Evolutionary conservation across 2,329 filamentous ascomycete genomes (phyloP).

Genomic region (Metarhizium anisopliae): DNA sequence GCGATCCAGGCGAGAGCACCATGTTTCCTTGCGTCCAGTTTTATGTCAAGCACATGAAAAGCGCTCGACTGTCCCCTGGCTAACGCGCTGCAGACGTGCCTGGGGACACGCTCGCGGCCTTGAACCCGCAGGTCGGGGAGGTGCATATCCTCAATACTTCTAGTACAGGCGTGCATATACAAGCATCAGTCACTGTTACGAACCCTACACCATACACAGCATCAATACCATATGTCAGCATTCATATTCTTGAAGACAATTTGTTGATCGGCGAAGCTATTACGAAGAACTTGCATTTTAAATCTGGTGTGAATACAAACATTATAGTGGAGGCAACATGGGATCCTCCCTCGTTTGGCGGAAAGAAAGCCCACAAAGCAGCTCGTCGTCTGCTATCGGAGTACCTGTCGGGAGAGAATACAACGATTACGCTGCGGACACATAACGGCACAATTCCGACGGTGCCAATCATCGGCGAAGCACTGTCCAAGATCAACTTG

Average conservation of each 20-base stretch:
- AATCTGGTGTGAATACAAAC: conserved; percentile 62
- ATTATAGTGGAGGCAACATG: conserved; percentile 61
- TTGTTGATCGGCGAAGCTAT: conserved; percentile 68
- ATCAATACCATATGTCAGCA: conserved; percentile 67
- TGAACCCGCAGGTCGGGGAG: conserved; percentile 58
- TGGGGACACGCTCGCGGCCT: conserved; percentile 37
- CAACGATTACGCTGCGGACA: conserved; percentile 63
- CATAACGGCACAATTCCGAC: conserved; percentile 66
- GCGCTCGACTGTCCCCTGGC: conserved; percentile 13
- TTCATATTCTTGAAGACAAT: conserved; percentile 66
- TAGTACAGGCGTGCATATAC: conserved; percentile 58
- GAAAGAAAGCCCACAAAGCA: conserved; percentile 47
- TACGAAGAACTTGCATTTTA: conserved; percentile 53
- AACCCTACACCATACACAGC: conserved; percentile 88
- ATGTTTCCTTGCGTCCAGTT: conserved; percentile 11
- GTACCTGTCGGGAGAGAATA: conserved; percentile 84
- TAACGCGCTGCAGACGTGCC: conserved; percentile 46
- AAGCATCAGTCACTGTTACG: conserved; percentile 69
- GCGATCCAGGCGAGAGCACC: conserved; percentile 13
- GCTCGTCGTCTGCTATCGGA: conserved; percentile 71
- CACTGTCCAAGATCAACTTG: conserved; percentile 62
- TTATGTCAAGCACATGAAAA: conserved; percentile 11
- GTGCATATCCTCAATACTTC: conserved; percentile 67
- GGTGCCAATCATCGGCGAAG: conserved; percentile 61
- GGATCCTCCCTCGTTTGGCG: conserved; percentile 58